These are phyloP conservation scores for Lodderomyces margitis DNA, from an alignment of 1,139 yeast species.

Conservation along the genomic window DNA sequence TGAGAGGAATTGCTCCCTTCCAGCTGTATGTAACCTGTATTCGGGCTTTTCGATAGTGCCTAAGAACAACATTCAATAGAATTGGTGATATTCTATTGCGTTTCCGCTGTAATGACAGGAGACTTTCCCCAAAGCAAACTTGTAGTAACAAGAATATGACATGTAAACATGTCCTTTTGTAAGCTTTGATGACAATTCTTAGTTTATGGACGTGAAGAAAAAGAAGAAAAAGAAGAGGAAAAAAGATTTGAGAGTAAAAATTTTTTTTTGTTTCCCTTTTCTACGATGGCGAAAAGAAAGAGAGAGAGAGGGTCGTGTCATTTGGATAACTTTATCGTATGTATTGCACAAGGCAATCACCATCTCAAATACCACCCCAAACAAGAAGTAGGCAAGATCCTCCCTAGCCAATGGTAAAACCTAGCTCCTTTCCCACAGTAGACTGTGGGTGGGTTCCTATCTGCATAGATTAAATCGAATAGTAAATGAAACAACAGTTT, in stretches of 20 bases:
- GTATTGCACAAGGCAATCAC: no score
- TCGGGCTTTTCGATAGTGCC: not conserved
- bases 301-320: not conserved
- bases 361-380: slow-evolving; percentile 23
- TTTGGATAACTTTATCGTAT: not conserved
- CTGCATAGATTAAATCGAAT: slow-evolving; percentile 50
- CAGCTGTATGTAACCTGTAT: no score
- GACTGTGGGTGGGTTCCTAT: slow-evolving; percentile 29
- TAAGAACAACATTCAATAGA: slow-evolving; percentile 22
- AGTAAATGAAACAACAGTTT: slow-evolving; percentile 52
- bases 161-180: slow-evolving; percentile 43
- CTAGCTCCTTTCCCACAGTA: slow-evolving; percentile 56
- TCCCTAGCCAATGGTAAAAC: slow-evolving; percentile 35
- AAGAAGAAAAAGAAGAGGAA: slow-evolving; percentile 6
- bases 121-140: slow-evolving; percentile 89
- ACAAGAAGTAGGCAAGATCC: slow-evolving; percentile 34
- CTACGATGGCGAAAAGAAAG: not conserved
- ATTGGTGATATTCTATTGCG: slow-evolving; percentile 43
- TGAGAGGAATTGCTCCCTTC: no score
- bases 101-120: slow-evolving; percentile 79
- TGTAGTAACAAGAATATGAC: slow-evolving; percentile 6
- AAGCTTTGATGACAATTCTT: slow-evolving; percentile 88
- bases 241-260: not conserved
- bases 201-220: slow-evolving; percentile 53
- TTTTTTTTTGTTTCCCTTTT: not conserved